phyloP scores from a whole-genome alignment of 441 rosid genomes.

The Pelargonium fulgidum region DNA sequence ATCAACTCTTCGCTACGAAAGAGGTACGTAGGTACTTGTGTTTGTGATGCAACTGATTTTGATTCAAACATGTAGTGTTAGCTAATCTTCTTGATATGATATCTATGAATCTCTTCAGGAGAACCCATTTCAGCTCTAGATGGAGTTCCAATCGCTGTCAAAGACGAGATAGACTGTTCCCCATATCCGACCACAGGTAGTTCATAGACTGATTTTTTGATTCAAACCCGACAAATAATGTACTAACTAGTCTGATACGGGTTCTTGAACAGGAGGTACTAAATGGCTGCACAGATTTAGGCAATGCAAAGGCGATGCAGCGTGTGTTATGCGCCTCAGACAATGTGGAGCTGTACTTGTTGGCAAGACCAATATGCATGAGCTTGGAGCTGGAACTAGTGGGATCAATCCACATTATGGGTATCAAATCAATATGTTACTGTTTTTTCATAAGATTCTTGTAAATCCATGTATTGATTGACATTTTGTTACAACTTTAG shows the following conservation, averaged over 20 bases:
- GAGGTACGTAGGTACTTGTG: constrained; percentile 31
- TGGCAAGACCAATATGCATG: constrained; percentile 80
- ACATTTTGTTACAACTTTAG: constrained; percentile 25
- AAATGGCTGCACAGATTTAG: constrained; percentile 64
- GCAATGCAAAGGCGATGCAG: constrained; percentile 48
- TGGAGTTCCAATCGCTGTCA: constrained; percentile 65
- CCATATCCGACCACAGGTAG: constrained; percentile 74
- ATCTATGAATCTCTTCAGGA: constrained; percentile 29
- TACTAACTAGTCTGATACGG: not conserved
- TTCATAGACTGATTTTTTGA: not conserved
- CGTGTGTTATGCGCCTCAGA: constrained; percentile 51
- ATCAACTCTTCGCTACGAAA: constrained; percentile 46
- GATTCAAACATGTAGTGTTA: no score
- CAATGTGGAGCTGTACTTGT: constrained; percentile 59
- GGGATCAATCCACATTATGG: constrained; percentile 81
- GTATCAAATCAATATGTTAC: constrained; percentile 20
- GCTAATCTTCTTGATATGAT: not conserved
- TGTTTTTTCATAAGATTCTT: not conserved
- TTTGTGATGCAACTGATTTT: not conserved
- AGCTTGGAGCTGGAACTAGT: constrained; percentile 73
- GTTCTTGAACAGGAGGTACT: constrained; percentile 44
- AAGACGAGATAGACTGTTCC: constrained; percentile 70
- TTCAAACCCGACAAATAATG: no score
- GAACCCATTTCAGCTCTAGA: constrained; percentile 54
- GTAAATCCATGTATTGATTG: constrained; percentile 4